Evolutionary conservation across 164 flowering plant species (phyloP).

Genomic region (Paratinospora sagittata): DNA sequence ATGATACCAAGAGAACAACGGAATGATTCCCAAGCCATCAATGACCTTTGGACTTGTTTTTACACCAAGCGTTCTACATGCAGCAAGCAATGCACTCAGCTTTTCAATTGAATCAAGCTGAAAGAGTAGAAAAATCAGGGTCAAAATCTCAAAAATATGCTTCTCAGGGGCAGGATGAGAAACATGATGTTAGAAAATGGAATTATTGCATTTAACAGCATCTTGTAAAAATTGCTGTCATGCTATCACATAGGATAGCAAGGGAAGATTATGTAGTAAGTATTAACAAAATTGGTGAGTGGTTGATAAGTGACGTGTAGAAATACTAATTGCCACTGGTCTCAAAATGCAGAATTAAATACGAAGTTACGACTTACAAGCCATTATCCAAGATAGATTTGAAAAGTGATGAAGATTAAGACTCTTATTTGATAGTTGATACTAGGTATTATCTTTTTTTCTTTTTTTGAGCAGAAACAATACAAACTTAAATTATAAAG

Average conservation of each 20-base stretch:
- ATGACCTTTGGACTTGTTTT: constrained; percentile 47
- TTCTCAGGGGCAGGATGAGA: neutral
- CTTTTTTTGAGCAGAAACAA: too few relatives aligned
- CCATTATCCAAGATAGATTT: too few relatives aligned
- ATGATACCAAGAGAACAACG: constrained; percentile 85
- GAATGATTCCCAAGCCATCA: constrained; percentile 61
- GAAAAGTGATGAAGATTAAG: too few relatives aligned
- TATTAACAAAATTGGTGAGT: neutral
- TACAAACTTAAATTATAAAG: too few relatives aligned
- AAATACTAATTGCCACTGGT: neutral
- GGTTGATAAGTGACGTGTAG: neutral
- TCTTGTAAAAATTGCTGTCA: too few relatives aligned
- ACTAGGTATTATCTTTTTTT: too few relatives aligned
- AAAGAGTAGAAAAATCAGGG: constrained; percentile 12
- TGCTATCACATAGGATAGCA: neutral
- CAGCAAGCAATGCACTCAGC: constrained; percentile 54
- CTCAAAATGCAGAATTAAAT: neutral
- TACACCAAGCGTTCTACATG: constrained; percentile 57
- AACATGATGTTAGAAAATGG: too few relatives aligned
- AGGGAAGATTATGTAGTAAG: neutral
- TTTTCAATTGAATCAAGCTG: constrained; percentile 76
- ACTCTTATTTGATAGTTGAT: too few relatives aligned
- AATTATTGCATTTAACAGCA: too few relatives aligned
- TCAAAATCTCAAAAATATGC: neutral
- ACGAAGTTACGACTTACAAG: too few relatives aligned